Evolutionary conservation across 2,329 filamentous ascomycete genomes (phyloP).

Genomic region (Alternaria alternata): DNA sequence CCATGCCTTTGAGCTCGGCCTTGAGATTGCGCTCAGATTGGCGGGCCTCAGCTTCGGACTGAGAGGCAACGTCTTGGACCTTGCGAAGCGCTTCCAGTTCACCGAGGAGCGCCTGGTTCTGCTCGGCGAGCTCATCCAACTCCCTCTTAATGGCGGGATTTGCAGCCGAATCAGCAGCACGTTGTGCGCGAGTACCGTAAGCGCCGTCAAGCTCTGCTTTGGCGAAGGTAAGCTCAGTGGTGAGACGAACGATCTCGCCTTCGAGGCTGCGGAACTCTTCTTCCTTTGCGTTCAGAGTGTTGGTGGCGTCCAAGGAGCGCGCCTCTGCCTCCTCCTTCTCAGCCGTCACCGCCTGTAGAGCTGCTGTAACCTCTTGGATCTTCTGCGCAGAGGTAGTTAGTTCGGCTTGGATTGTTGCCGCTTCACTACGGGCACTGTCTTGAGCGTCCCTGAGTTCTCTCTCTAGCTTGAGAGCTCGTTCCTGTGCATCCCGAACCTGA

Average conservation of each 20-base stretch:
- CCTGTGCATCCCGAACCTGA: constrained; percentile 41
- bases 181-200: constrained; percentile 78
- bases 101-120: constrained; percentile 53
- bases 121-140: constrained; percentile 63
- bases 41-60: constrained; percentile 46
- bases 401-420: constrained; percentile 48
- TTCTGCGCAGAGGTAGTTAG: constrained; percentile 45
- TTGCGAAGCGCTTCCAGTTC: constrained; percentile 56
- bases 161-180: constrained; percentile 70
- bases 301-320: constrained; percentile 38
- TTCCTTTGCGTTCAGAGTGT: constrained; percentile 43
- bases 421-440: constrained; percentile 47
- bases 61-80: constrained; percentile 46
- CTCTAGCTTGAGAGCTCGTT: constrained; percentile 46
- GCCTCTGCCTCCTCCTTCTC: constrained; percentile 46
- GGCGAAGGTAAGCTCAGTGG: constrained; percentile 86
- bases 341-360: constrained; percentile 36
- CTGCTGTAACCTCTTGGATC: constrained; percentile 37
- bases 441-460: constrained; percentile 39
- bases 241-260: constrained; percentile 69
- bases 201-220: constrained; percentile 92
- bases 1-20: constrained; percentile 71
- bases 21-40: constrained; percentile 61
- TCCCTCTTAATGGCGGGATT: constrained; percentile 66
- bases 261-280: constrained; percentile 58